Base-by-base conservation (phyloP, 768 basidiomycete species). In the Mycena amicta region DNA sequence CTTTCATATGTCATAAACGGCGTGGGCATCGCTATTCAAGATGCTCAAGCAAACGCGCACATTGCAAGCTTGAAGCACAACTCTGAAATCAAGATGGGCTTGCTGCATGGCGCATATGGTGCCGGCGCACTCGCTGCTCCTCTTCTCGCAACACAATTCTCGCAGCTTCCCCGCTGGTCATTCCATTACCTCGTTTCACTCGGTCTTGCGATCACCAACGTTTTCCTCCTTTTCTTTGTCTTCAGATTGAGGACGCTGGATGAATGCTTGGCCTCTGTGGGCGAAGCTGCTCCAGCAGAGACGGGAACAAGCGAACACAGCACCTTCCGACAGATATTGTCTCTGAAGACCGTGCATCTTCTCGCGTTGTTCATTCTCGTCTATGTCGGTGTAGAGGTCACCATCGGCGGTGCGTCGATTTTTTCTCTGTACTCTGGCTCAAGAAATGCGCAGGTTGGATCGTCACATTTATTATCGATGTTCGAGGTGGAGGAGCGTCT, bases 331-430 rank as follows among this genome's bases (percentile, higher is more conserved):
- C 82, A 84, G 62, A 80, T 84, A 46, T 69, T 82, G 27, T 58
- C 71, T 8, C 67, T 77, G 18, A 72, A 66, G 41, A 67, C 72
- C 3, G 77, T 83, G 1, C 80, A 82, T 60, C 70, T 84, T 18
- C 72, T 90, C 4, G 86, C 88, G 0, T 72, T 85, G 61, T 90
- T 87, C 65, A 78, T 82, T 52, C 74, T 88, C 11, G 79, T 88
- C 0, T 89, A 89, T 63, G 86, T 89, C 23, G 88, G 88, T 11
- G 80, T 86, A 2, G 88, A 89, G 63, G 86, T 89, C 0, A 83
- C 80, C 0, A 77, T 80, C 51, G 82, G 81, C 57, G 81, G 81
- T 78, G 29, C 11, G 18, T 56, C 33, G 6, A n/a, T n/a, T n/a
- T n/a, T n/a, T n/a, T n/a, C n/a, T n/a, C n/a, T n/a, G n/a, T n/a